A percentile compares a stretch with the other conserved stretches of the same genome.
Conservation (phyloP, 192 early-diverging fungal species). For the Podila minutissima region DNA sequence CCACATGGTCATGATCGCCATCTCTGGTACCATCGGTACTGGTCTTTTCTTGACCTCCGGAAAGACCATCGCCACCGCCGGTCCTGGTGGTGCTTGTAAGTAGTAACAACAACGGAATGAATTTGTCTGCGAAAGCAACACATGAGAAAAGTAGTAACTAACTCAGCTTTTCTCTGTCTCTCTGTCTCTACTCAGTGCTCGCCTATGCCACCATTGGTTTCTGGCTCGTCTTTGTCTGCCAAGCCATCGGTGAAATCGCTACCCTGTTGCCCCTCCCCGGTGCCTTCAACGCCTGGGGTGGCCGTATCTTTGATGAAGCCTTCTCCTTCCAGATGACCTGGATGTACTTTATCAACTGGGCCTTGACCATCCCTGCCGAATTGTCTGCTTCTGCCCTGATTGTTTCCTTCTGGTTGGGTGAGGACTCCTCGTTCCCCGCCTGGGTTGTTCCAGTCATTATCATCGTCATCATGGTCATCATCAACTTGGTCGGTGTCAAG, state of each 20-base stretch:
- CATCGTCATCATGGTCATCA: slow-evolving; percentile 60
- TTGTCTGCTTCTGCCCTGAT: slow-evolving; percentile 78
- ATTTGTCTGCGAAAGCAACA: no score
- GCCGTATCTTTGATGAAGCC: slow-evolving; percentile 80
- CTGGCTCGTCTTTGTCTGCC: slow-evolving; percentile 71
- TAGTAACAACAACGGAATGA: background rate
- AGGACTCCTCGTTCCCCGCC: slow-evolving; percentile 2
- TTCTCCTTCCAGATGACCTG: slow-evolving; percentile 71
- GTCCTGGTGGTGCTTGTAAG: slow-evolving; percentile 66
- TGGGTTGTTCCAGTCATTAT: slow-evolving; percentile 25
- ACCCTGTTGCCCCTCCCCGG: slow-evolving; percentile 80
- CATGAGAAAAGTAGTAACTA: no score
- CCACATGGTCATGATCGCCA: slow-evolving; percentile 72
- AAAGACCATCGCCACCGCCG: slow-evolving; percentile 70
- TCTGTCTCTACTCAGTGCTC: slow-evolving; percentile 52
- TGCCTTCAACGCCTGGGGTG: slow-evolving; percentile 75
- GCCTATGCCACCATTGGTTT: slow-evolving; percentile 71
- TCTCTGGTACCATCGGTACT: slow-evolving; percentile 79
- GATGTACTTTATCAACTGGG: slow-evolving; percentile 67
- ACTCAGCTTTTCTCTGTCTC: background rate
- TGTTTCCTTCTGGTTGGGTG: slow-evolving; percentile 63
- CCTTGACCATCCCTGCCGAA: slow-evolving; percentile 67
- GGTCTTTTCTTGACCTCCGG: slow-evolving; percentile 85
- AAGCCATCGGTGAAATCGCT: slow-evolving; percentile 84
- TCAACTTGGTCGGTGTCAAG: slow-evolving; percentile 68